phyloP scores from a whole-genome alignment of 305 asterid species.

The Fraxinus floribunda region DNA sequence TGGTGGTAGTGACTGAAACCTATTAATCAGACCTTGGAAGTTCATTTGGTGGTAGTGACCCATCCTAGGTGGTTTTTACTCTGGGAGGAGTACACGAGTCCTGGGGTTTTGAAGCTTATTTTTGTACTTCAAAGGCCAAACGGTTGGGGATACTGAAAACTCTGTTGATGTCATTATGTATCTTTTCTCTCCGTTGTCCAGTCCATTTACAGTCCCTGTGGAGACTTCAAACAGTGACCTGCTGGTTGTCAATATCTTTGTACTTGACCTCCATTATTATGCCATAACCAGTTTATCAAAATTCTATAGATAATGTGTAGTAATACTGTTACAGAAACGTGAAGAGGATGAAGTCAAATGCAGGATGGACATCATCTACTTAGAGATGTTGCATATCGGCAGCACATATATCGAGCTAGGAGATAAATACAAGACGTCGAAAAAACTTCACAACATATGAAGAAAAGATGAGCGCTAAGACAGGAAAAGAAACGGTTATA shows the following conservation, averaged over 20 bases:
- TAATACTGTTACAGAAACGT: not conserved
- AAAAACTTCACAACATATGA: not conserved
- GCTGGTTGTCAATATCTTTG: not conserved
- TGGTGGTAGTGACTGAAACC: slow-evolving; percentile 32
- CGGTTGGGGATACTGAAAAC: not conserved
- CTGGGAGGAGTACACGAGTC: not conserved
- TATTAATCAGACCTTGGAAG: slow-evolving; percentile 37
- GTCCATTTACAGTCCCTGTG: not conserved
- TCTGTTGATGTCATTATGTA: not conserved
- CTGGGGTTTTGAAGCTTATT: not conserved
- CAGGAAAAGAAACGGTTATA: not conserved
- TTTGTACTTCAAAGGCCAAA: not conserved
- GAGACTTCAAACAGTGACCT: not conserved
- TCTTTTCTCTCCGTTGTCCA: not conserved
- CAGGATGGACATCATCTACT: not conserved
- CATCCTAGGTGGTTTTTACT: slow-evolving; percentile 19
- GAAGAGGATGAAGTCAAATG: not conserved
- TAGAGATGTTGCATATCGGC: not conserved
- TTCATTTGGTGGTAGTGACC: slow-evolving; percentile 45
- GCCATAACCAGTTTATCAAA: not conserved
- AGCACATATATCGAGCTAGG: not conserved
- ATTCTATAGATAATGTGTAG: not conserved
- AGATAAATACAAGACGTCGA: not conserved
- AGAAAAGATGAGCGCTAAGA: not conserved
- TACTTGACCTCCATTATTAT: not conserved